Evolutionary conservation across 352 stramenopile species (phyloP).

Genomic region (Phytophthora multivora): DNA sequence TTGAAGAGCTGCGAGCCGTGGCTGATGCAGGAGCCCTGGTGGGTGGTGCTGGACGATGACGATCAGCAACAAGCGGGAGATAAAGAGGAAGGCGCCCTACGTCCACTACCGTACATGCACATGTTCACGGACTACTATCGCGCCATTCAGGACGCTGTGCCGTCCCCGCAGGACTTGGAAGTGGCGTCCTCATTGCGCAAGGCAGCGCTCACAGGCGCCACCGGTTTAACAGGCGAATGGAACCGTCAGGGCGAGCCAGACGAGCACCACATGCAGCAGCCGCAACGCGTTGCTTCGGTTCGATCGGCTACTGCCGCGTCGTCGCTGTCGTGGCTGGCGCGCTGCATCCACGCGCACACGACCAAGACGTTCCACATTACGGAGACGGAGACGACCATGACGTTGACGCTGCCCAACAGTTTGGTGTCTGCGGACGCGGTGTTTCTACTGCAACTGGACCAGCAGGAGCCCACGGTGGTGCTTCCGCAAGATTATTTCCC

Average conservation of each 20-base stretch:
- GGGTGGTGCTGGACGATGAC: conserved; percentile 52
- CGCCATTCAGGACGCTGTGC: conserved; percentile 44
- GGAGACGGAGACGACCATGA: conserved; percentile 65
- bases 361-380: conserved; percentile 60
- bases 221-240: conserved; percentile 56
- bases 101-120: conserved; percentile 51
- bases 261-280: conserved; percentile 46
- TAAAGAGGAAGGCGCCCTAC: conserved; percentile 39
- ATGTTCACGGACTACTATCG: conserved; percentile 57
- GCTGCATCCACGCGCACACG: conserved; percentile 59
- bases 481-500: conserved; percentile 66
- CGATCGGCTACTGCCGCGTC: conserved; percentile 34
- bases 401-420: conserved; percentile 60
- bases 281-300: conserved; percentile 34
- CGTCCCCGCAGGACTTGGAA: conserved; percentile 49
- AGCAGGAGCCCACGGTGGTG: conserved; percentile 45
- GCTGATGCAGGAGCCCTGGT: conserved; percentile 61
- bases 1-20: conserved; percentile 63
- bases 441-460: conserved; percentile 55
- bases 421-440: conserved; percentile 57
- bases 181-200: conserved; percentile 48
- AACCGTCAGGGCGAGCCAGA: conserved; percentile 45
- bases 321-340: conserved; percentile 54
- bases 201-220: conserved; percentile 41
- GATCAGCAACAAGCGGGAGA: conserved; percentile 39